These are phyloP conservation scores for Chalciporus sphaerocephalus DNA, from an alignment of 768 basidiomycete species.

Conservation along the genomic window DNA sequence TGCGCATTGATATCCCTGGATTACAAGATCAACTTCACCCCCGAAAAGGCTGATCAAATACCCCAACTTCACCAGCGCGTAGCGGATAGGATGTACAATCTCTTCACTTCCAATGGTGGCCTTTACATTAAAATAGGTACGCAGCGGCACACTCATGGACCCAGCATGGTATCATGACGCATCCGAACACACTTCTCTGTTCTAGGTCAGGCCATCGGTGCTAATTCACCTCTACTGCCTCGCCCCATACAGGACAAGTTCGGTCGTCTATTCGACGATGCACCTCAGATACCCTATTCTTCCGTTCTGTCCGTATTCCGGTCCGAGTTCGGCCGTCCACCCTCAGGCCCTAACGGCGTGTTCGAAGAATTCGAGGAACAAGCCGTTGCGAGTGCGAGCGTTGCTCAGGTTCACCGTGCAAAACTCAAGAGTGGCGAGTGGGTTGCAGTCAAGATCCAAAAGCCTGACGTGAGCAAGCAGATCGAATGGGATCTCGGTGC, in stretches of 20 bases:
- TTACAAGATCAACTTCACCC: conserved; percentile 87
- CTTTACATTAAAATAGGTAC: conserved; percentile 80
- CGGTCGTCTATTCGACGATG: conserved; percentile 79
- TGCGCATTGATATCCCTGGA: conserved; percentile 68
- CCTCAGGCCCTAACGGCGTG: conserved; percentile 62
- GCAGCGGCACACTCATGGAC: conserved; percentile 8
- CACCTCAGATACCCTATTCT: conserved; percentile 76
- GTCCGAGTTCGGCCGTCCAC: conserved; percentile 63
- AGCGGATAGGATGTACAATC: conserved; percentile 67
- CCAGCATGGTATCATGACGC: neutral
- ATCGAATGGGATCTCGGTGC: conserved; percentile 79
- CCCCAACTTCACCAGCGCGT: conserved; percentile 82
- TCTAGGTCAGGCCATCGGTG: conserved; percentile 70
- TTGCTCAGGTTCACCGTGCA: conserved; percentile 90
- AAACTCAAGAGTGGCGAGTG: conserved; percentile 48
- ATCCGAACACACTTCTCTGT: neutral
- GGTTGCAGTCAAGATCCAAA: conserved; percentile 94
- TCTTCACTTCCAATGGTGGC: conserved; percentile 80
- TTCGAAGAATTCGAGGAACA: conserved; percentile 75
- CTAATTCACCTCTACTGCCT: conserved; percentile 83
- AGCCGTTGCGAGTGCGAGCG: conserved; percentile 82
- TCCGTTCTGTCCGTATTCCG: conserved; percentile 64
- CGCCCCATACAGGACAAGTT: conserved; percentile 80
- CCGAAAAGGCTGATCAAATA: conserved; percentile 65
- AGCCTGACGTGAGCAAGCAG: conserved; percentile 82